Evolutionary conservation across 225 moss, liverwort and hornwort genomes (phyloP).

Genomic region (Anthoceros angustus): DNA sequence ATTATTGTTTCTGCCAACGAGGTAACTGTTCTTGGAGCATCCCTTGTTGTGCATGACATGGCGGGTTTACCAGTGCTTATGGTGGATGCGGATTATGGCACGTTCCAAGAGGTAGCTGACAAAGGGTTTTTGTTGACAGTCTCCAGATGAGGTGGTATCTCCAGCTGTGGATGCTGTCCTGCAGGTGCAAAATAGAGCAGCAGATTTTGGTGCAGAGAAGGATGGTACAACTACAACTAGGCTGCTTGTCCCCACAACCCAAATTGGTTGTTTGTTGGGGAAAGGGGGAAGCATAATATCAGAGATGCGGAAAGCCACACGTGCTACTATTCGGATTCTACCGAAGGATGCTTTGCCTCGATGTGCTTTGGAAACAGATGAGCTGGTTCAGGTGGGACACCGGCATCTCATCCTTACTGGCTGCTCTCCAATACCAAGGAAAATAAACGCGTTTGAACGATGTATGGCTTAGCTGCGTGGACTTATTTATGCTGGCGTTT

Average conservation of each 20-base stretch:
- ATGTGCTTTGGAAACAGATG: slow-evolving; percentile 81
- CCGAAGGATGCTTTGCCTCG: slow-evolving; percentile 86
- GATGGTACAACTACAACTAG: slow-evolving; percentile 88
- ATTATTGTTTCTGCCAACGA: slow-evolving; percentile 84
- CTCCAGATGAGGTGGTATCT: slow-evolving; percentile 84
- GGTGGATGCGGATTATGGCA: background rate
- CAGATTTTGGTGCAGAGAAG: slow-evolving; percentile 89
- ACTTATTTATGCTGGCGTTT: background rate
- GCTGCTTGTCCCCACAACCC: slow-evolving; percentile 86
- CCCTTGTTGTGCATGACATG: too few species aligned
- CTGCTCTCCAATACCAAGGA: background rate
- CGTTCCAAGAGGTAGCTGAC: background rate
- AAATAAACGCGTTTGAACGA: background rate
- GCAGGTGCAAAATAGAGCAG: slow-evolving; percentile 82
- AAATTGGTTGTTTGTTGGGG: slow-evolving; percentile 89
- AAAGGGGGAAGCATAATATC: slow-evolving; percentile 96
- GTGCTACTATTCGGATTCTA: slow-evolving; percentile 88
- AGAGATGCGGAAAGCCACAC: slow-evolving; percentile 88
- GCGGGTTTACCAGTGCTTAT: background rate
- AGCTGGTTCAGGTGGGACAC: slow-evolving; percentile 67
- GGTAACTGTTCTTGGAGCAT: slow-evolving; percentile 19
- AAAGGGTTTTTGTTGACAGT: slow-evolving; percentile 27
- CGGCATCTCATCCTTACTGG: background rate
- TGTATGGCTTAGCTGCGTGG: background rate
- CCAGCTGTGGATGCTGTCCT: slow-evolving; percentile 93